Base-by-base conservation (phyloP, 1,139 yeast species). In the Yamadazyma blattariae region DNA sequence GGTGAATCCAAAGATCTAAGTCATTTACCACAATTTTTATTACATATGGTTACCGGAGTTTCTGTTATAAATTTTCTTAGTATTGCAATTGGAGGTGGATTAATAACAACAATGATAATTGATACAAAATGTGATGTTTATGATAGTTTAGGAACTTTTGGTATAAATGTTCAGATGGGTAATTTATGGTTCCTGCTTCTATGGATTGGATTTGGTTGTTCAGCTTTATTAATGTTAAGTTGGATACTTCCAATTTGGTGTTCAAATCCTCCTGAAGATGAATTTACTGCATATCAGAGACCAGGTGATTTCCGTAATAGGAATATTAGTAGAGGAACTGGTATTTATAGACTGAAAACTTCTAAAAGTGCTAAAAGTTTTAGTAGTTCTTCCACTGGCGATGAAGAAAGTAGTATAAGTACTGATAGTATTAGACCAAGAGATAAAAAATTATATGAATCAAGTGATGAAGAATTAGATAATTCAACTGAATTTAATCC, bases 161-260 rank as follows among this genome's bases (percentile, higher is more conserved):
- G 82, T 0, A 59, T 78, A 5, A 38, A 54, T 4, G 47, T 74
- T 35, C 59, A 59, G 33, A 37, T 62, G 23, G 81, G 82, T 0
- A 27, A 32, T 0, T 40, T 49, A 0, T 77, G 76, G 72, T 64
- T 73, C 37, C 37, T 57, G 27, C 25, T 74, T n/a, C 42, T 65
- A 11, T 71, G 78, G 77, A 15, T 57, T 1, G 42, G 59, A 2
- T 53, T 61, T 25, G 54, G 43, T 0, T 38, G 58, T 9, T 33
- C 64, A 0, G 32, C 63, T 3, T 30, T 72, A 1, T 37, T 49
- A 5, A 51, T 51, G 56, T 28, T 57, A 7, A 44, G 67, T 9
- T 68, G 74, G 74, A 53, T 54, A 3, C 45, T 65, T 8, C 74
- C 74, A 1, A 42, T 63, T 16, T 69, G 74, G 74, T 69, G 74